A percentile compares a stretch with the other conserved stretches of the same genome.
Conservation (phyloP, 2,329 filamentous ascomycete species). For the Talaromyces amestolkiae region DNA sequence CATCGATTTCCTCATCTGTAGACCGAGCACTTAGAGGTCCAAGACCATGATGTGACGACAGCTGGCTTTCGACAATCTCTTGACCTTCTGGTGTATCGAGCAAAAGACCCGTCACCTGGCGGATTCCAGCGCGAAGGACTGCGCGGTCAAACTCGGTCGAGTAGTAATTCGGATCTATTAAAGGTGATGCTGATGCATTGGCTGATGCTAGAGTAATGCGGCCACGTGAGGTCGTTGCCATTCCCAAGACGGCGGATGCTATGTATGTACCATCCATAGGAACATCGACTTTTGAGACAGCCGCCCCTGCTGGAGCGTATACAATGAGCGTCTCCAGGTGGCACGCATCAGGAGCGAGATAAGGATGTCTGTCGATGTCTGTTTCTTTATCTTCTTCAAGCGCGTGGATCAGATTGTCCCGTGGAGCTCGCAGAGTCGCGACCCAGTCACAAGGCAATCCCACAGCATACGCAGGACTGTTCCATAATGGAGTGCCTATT, state of each 20-base stretch:
- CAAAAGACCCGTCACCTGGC: conserved; percentile 7
- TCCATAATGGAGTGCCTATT: conserved; percentile 37
- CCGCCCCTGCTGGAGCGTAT: conserved; percentile 26
- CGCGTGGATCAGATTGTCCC: neutral
- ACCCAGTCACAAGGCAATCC: conserved; percentile 42
- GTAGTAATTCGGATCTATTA: conserved; percentile 34
- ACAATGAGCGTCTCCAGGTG: conserved; percentile 26
- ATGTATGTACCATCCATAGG: conserved; percentile 28
- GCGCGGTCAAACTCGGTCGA: conserved; percentile 24
- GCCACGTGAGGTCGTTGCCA: conserved; percentile 26
- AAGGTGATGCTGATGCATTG: conserved; percentile 22
- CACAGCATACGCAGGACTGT: conserved; percentile 36
- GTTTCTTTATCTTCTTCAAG: neutral
- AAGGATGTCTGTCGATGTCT: neutral
- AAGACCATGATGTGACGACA: conserved; percentile 20
- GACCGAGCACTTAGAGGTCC: conserved; percentile 12
- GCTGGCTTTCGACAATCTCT: conserved; percentile 24
- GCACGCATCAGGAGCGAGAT: neutral
- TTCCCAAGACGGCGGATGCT: conserved; percentile 22
- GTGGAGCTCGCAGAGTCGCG: conserved; percentile 30
- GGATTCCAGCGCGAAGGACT: neutral
- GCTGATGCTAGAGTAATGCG: conserved; percentile 22
- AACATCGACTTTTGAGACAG: conserved; percentile 6
- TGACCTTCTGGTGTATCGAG: conserved; percentile 19
- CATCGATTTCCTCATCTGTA: conserved; percentile 28